Evolutionary conservation across 805 yeast species (phyloP), one percentile per base, ranked within the genome.

Genomic region (Barnettozyma siamensis): DNA sequence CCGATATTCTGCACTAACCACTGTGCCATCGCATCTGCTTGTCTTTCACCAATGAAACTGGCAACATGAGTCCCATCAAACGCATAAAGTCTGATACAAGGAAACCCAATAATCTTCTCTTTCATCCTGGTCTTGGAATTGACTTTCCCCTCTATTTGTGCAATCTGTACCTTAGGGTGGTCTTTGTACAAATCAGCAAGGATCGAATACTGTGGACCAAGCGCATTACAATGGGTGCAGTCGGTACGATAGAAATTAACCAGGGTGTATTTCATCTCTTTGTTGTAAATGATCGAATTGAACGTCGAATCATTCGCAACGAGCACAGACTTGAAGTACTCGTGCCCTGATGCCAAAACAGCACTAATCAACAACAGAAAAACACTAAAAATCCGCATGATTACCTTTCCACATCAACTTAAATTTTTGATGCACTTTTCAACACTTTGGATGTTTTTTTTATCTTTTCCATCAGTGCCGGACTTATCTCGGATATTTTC

Each of bases 61-160:
- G 59, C 64, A 5, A 72, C 61, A 40, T 63, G 59, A 36, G 65
- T 67, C 2, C 74, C 72, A 31, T 61, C 59, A 36, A 63, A 61
- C 27, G 69, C 58, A 44, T 73, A 69, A 7, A 78, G 51, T 48
- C 69, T 67, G 37, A 79, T 43, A 1, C 72, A 62, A 2, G 86
- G 86, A 52, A 64, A 79, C 16, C 65, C 66, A 10, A 49, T 44
- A 3, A 78, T 60, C 13, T 53, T 50, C 43, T 75, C 75, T 36
- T 67, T 54, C 27, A 49, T 50, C 30, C 69, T 58, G 7, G 75
- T 56, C 15, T 65, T 53, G 29, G 52, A 55, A 47, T 64, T 64
- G 11, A 50, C 42, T 11, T 57, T 53, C 2, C 63, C 71, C 27
- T 67, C 59, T 11, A 66, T 51, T 46, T 59, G 65, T 21, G 62